Base-by-base conservation (phyloP, 148 eudicot genomes). In the Camellia japonica region DNA sequence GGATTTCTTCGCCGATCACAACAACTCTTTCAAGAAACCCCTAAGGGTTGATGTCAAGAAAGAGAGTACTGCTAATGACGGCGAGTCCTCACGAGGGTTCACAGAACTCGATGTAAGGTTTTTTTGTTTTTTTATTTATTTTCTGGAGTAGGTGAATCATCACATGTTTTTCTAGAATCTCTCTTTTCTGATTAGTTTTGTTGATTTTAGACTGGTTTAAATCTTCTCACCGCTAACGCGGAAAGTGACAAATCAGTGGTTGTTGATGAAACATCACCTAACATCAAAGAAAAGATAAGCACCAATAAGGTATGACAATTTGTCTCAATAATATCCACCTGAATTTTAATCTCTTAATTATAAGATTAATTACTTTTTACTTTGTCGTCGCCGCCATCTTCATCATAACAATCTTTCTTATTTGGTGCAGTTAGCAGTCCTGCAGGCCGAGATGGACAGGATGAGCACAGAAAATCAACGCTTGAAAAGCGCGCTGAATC, bases 401-500 rank as follows among this genome's bases (percentile, higher is more conserved):
- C 30, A 61, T 30, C 30, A 61, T 15, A 61, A 44, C 4, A 18
- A 23, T 46, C 2, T 5, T 75, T 70, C 74, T 42, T 64, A 41
- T 61, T 41, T 80, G 82, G n/a, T 81, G 84, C 80, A 90, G 92
- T 62, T 84, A 8, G 73, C 20, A 11, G 66, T 70, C 60, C 71
- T 90, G 55, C 84, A 73, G 74, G 80, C 85, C 65, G 85, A 90
- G 75, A 46, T 90, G n/a, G 83, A 82, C 7, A 69, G 78, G 68
- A 81, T 76, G 74, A 83, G 52, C 49, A 51, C 59, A 19, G 92
- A 87, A 65, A 90, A 90, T 76, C 84, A 86, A 67, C 56, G 81
- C 30, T 74, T 90, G 68, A 84, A 76, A 79, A 78, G 68, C 5
- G 20, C 78, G 78, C 78, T 86, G 10, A 74, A 80, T 86, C 82